Conservation (phyloP, 305 asterid genomes). For the Lippia alba region DNA sequence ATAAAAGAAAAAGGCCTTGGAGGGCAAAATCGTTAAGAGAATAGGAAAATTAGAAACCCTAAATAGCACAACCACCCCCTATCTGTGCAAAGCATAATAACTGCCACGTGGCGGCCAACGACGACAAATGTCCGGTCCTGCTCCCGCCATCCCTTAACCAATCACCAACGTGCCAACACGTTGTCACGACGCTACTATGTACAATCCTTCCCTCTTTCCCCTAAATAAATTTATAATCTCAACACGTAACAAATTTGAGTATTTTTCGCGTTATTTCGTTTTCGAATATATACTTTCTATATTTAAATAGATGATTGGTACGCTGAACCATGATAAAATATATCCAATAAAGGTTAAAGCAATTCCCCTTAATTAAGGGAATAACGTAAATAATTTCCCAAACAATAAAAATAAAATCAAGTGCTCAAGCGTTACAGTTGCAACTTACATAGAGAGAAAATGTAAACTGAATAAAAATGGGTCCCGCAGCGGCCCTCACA, state of each 20-base stretch:
- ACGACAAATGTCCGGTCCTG: constrained; percentile 41
- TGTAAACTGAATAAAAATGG: constrained; percentile 30
- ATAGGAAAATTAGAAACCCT: constrained; percentile 30
- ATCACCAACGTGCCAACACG: constrained; percentile 51
- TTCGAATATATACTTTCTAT: no score
- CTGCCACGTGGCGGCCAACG: constrained; percentile 48
- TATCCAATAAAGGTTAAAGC: not conserved
- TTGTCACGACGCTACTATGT: constrained; percentile 41
- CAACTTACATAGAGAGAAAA: not conserved
- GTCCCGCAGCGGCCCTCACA: constrained; percentile 50
- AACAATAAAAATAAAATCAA: not conserved
- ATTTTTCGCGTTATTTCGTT: no score
- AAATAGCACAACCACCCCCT: constrained; percentile 2
- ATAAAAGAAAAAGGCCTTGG: not conserved
- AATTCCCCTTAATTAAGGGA: constrained; percentile 26
- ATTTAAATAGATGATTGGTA: no score
- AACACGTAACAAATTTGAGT: no score
- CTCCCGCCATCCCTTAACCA: constrained; percentile 42
- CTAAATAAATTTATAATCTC: not conserved
- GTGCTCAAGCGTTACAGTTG: not conserved
- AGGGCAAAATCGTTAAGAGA: constrained; percentile 31
- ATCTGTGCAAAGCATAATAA: constrained; percentile 43
- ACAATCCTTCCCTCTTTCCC: not conserved
- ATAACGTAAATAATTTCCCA: not conserved
- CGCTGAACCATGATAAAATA: not conserved